Conservation (phyloP, 164 flowering plant species). For the Litsea cubeba region DNA sequence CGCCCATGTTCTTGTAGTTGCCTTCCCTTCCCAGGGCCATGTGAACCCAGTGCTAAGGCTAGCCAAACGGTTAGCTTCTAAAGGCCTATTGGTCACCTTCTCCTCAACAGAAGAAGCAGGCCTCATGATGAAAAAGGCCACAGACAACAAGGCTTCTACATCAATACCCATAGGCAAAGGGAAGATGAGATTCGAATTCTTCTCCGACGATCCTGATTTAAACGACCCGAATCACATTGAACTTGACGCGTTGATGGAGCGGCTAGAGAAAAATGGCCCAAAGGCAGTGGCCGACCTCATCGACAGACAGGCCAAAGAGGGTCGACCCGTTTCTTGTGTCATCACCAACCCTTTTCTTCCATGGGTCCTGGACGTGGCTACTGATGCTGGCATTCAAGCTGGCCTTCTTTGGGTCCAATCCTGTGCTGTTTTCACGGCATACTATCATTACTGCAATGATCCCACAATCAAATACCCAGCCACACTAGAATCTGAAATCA, state of each 20-base stretch:
- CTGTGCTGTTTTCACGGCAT: slow-evolving; percentile 51
- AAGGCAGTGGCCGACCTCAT: slow-evolving; percentile 32
- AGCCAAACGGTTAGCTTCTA: slow-evolving; percentile 24
- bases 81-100: slow-evolving; percentile 42
- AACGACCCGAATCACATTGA: slow-evolving; percentile 30
- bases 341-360: slow-evolving; percentile 72
- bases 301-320: slow-evolving; percentile 21
- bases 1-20: slow-evolving; percentile 26
- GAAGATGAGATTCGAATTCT: slow-evolving; percentile 56
- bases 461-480: slow-evolving; percentile 44
- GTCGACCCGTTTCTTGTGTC: slow-evolving; percentile 60
- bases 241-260: slow-evolving; percentile 30
- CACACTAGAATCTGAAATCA: slow-evolving; percentile 14
- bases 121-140: slow-evolving; percentile 31
- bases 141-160: slow-evolving; percentile 17
- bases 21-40: slow-evolving; percentile 29
- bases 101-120: slow-evolving; percentile 38
- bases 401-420: slow-evolving; percentile 83
- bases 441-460: slow-evolving; percentile 43
- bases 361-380: slow-evolving; percentile 73
- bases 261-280: slow-evolving; percentile 42
- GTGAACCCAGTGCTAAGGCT: slow-evolving; percentile 28
- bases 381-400: slow-evolving; percentile 36
- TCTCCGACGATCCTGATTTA: slow-evolving; percentile 48
- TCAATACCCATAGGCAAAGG: slow-evolving; percentile 47